phyloP scores from a whole-genome alignment of 1,284 basidiomycete genomes.

The Rhodotorula sp. region DNA sequence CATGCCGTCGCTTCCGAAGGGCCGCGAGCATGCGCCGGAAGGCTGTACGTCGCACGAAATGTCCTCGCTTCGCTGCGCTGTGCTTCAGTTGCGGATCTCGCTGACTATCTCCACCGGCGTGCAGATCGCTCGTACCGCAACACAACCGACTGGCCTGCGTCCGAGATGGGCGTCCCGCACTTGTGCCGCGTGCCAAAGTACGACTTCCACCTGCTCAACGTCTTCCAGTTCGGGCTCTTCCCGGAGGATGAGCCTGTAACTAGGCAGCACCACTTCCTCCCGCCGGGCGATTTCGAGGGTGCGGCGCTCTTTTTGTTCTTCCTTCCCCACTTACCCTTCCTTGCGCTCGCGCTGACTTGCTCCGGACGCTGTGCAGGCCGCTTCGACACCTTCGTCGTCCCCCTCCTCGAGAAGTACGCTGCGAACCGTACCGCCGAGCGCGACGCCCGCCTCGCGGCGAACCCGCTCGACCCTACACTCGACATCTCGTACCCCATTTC shows the following conservation, averaged over 20 bases:
- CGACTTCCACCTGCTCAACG: slow-evolving; percentile 1
- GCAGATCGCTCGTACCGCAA: neutral
- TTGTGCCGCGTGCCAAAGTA: neutral
- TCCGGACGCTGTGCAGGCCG: neutral
- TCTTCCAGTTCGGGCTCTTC: slow-evolving; percentile 3
- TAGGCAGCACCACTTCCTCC: neutral
- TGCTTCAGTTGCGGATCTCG: neutral
- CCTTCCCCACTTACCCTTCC: too few species aligned
- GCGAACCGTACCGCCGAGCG: neutral
- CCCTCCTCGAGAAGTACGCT: neutral
- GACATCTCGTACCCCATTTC: neutral
- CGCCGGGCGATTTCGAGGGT: slow-evolving; percentile 1
- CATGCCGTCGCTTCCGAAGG: neutral
- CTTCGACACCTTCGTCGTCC: slow-evolving; percentile 3
- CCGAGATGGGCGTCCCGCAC: neutral
- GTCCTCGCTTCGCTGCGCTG: neutral
- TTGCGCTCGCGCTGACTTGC: too few species aligned
- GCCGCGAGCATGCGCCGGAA: neutral
- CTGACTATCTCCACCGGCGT: neutral
- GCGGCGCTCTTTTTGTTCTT: too few species aligned
- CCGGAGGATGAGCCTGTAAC: slow-evolving; percentile 1
- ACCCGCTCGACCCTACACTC: neutral
- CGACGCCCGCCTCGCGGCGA: neutral
- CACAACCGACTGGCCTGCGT: neutral
- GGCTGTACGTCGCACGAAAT: neutral